Base-by-base conservation (phyloP, 2,329 filamentous ascomycete species). In the Ophiocordyceps australis region DNA sequence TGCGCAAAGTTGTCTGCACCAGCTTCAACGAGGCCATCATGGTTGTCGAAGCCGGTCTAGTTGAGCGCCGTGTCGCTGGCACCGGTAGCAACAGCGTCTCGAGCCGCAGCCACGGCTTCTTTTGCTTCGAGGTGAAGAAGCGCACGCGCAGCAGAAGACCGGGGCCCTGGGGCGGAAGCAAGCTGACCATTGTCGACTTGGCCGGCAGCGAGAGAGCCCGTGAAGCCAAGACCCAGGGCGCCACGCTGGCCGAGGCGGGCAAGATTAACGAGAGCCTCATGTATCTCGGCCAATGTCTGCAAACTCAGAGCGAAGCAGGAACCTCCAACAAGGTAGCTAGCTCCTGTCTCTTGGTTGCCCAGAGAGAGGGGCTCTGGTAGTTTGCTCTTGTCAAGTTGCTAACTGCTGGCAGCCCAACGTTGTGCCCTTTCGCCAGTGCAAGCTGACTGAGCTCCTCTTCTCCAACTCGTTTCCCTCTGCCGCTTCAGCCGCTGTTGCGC, bases 191-290 rank as follows among this genome's bases (percentile, higher is more conserved):
- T 35, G 86, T 92, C 23, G 86, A 95, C 47, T 57, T 95, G 26
- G 86, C 86, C 12, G 86, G 85, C 10, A 95, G 89, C 32, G 89
- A 98, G 52, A 73, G 89, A 32, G 86, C 86, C 11, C 68, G 85
- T 32, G 83, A 89, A 35, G 85, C 89, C 15, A 94, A 94, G 59
- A 95, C 89, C 0, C 79, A 83, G 1, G 89, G 89, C 9, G 74
- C 82, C 4, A 94, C 86, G 0, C 65, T 98, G 10, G 86, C 79
- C 0, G 89, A 98, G 54, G 89, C 86, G 19, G 89, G 89, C 27
- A 95, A 95, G 54, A 98, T 98, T 47, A 98, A 98, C 43, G 85
- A 94, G 50, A 92, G 81, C 43, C 57, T 98, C 43, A 98, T 98
- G 89, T 95, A 94, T 46, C 65, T 98, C 2, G 89, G 89, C 0